Conservation (phyloP, 1,139 yeast species). For the Sugiyamaella castrensis region DNA sequence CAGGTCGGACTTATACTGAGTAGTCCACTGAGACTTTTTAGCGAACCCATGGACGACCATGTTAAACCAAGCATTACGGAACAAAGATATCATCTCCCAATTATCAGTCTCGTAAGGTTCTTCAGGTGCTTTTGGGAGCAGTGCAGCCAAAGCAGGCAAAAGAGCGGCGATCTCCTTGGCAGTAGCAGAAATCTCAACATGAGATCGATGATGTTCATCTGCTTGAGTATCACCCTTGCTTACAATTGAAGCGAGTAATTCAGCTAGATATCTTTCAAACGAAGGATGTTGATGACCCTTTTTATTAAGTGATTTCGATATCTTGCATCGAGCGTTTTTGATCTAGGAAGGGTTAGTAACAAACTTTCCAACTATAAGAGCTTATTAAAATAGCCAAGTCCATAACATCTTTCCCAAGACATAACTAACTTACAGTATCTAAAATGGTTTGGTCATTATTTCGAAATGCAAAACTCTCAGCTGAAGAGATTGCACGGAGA, state of each 20-base stretch:
- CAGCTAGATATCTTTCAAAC: constrained; percentile 59
- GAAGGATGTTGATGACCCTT: constrained; percentile 44
- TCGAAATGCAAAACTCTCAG: constrained; percentile 30
- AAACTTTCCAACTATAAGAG: too few species aligned
- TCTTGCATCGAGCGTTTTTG: constrained; percentile 26
- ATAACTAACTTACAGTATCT: constrained; percentile 24
- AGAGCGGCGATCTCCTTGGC: constrained; percentile 70
- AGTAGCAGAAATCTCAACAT: constrained; percentile 69
- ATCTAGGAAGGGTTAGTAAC: constrained; percentile 13
- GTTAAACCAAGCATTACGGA: constrained; percentile 92
- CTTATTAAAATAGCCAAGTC: not conserved
- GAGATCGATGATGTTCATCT: constrained; percentile 78
- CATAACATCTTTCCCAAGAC: not conserved
- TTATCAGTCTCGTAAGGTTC: constrained; percentile 46
- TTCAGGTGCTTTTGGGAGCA: constrained; percentile 59
- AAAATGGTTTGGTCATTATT: constrained; percentile 27
- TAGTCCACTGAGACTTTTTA: constrained; percentile 54
- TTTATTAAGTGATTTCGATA: constrained; percentile 44
- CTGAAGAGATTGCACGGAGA: constrained; percentile 41
- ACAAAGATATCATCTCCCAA: constrained; percentile 51
- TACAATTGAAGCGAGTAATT: constrained; percentile 63
- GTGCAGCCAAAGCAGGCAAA: constrained; percentile 69
- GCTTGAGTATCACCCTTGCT: constrained; percentile 80
- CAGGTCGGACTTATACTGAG: constrained; percentile 48
- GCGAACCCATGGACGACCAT: constrained; percentile 89